Percentiles rank a stretch among this genome's conserved stretches.
Evolutionary conservation across 139 green algal genomes (phyloP).

Genomic region (Diplosphaera chodatii): DNA sequence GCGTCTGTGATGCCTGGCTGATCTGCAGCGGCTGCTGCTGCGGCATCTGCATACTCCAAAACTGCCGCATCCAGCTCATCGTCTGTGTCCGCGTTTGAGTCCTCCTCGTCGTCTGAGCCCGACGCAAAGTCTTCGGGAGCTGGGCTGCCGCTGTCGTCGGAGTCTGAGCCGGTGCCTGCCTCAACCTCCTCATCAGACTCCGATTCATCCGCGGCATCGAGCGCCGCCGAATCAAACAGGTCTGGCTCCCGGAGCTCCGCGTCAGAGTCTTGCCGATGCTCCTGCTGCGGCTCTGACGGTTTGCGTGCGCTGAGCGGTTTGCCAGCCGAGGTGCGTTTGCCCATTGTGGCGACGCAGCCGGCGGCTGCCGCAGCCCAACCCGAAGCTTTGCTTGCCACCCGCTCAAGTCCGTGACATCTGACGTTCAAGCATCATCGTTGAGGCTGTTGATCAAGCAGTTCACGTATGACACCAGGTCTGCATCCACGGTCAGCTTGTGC

Average conservation of each 20-base stretch:
- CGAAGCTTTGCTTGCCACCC: no score
- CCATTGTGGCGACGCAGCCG: neutral
- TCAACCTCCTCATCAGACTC: neutral
- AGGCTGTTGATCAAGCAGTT: no score
- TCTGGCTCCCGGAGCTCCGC: neutral
- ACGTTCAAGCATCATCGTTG: no score
- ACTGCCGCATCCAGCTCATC: conserved; percentile 14
- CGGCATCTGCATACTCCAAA: conserved; percentile 4
- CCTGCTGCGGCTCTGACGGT: neutral
- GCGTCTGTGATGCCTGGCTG: neutral
- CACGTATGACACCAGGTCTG: no score
- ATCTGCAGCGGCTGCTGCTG: neutral
- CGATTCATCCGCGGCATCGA: neutral
- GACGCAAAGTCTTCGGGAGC: neutral
- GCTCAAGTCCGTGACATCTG: no score
- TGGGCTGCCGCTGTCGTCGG: neutral
- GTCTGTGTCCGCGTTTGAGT: no score
- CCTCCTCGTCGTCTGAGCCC: no score
- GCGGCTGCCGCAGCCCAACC: no score
- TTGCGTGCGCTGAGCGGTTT: neutral
- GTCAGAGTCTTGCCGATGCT: neutral
- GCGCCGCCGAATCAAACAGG: neutral
- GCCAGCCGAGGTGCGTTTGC: neutral
- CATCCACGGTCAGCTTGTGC: no score
- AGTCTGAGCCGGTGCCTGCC: neutral